These are phyloP conservation scores for Cytospora schulzeri DNA, from an alignment of 2,329 filamentous ascomycete species.

Conservation along the genomic window DNA sequence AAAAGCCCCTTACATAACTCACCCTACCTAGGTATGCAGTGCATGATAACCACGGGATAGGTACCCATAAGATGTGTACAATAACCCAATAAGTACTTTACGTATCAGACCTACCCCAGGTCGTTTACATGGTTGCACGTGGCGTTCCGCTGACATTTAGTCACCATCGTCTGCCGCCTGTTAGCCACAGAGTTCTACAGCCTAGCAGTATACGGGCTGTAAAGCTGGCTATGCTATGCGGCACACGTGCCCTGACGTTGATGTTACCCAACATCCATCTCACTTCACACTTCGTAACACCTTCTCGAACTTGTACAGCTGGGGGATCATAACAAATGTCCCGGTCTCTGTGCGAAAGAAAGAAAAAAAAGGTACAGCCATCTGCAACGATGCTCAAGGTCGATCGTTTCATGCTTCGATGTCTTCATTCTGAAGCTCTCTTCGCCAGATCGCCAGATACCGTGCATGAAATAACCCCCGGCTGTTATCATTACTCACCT, in stretches of 20 bases:
- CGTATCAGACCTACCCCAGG: neutral
- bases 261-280: neutral
- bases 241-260: constrained; percentile 19
- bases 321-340: neutral
- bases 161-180: neutral
- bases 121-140: too few relatives aligned
- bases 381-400: neutral
- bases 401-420: too few relatives aligned
- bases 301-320: neutral
- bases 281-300: neutral
- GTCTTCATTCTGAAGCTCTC: too few relatives aligned
- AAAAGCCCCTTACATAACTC: neutral
- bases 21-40: neutral
- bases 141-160: too few relatives aligned
- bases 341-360: neutral
- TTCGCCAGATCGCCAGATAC: too few relatives aligned
- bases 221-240: neutral
- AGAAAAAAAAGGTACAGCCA: too few relatives aligned
- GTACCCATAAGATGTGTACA: too few relatives aligned
- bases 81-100: too few relatives aligned
- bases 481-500: neutral
- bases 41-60: too few relatives aligned
- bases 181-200: neutral
- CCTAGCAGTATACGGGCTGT: neutral
- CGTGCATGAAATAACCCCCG: neutral